Evolutionary conservation across 805 yeast genomes (phyloP), one percentile per base, ranked within the genome.

Genomic region (Saturnispora diversa): DNA sequence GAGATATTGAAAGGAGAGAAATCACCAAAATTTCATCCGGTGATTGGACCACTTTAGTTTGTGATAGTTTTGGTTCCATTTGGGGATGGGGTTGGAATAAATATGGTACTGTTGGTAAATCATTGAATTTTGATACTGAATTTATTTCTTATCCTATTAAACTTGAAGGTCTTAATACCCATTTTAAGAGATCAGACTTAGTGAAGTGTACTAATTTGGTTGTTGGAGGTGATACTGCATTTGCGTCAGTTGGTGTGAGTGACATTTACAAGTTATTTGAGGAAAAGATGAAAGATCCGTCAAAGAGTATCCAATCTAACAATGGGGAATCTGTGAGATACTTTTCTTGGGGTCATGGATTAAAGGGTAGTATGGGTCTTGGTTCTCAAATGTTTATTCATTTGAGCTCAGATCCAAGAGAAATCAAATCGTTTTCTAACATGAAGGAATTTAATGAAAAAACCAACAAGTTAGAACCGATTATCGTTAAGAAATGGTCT

Each of bases 1-100:
- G 50, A 5, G 31, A 43, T 9, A 41, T 54, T 6, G 49, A 45
- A 31, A 64, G 68, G 6, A 65, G 90, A 41, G 47, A 51, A 2
- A 75, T 85, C 39, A 59, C 52, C 4, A 65, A 74, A 49, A 70
- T 90, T 31, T 84, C 92, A 1, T 66, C 84, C 44, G 97, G 97
- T 8, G 67, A 69, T 36, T 68, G 66, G 56, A 94, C 86, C 60
- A 74, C 87, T 3, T 56, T 87, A 25, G 90, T 78, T 6, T 56
- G 73, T n/a, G 90, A 84, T 50, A 51, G 65, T 2, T 53, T 65
- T n/a, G 92, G 90, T 7, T 66, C 68, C 39, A 63, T 86, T n/a
- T 83, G 81, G 75, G 72, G 86, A 2, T 88, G 92, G 75, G 98
- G 98, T 19, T 74, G 74, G 43, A 90, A 90, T 57, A 67, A 74